A percentile compares a stretch with the other conserved stretches of the same genome.
phyloP scores from a whole-genome alignment of 75 land plant genomes.

The Chamaecyparis obtusa region DNA sequence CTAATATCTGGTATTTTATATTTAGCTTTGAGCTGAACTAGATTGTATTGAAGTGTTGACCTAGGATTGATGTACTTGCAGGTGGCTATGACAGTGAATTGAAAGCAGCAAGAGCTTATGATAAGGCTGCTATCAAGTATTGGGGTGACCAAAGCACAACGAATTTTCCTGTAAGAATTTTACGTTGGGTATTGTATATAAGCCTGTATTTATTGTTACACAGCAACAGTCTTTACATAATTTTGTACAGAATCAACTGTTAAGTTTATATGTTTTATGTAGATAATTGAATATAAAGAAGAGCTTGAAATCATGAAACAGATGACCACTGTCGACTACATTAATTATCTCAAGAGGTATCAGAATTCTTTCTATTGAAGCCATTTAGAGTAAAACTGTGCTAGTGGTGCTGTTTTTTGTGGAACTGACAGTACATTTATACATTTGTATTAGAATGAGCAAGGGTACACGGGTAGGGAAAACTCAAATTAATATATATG shows the following conservation, averaged over 20 bases:
- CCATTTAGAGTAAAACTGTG: not conserved
- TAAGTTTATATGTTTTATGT: not conserved
- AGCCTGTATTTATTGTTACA: not conserved
- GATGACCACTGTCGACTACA: constrained; percentile 72
- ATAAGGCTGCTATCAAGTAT: constrained; percentile 90
- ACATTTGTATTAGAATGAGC: not conserved
- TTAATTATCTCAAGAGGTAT: constrained; percentile 67
- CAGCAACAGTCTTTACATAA: not conserved
- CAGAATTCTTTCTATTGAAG: not conserved
- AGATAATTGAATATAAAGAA: constrained; percentile 55
- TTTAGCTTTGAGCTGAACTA: not conserved
- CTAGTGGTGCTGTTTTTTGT: not conserved
- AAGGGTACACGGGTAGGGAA: not conserved
- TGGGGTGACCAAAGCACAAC: constrained; percentile 85
- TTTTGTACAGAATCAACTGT: not conserved
- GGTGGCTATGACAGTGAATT: constrained; percentile 95
- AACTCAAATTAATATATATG: not conserved
- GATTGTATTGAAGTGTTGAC: not conserved
- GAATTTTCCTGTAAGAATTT: constrained; percentile 67
- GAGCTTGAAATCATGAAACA: constrained; percentile 71
- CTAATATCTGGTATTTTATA: not conserved
- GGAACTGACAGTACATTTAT: not conserved
- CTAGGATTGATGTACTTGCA: constrained; percentile 8
- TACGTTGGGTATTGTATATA: not conserved
- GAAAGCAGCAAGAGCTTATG: constrained; percentile 94